Evolutionary conservation across 441 rosid genomes (phyloP).

Genomic region (Syzygium malaccense): DNA sequence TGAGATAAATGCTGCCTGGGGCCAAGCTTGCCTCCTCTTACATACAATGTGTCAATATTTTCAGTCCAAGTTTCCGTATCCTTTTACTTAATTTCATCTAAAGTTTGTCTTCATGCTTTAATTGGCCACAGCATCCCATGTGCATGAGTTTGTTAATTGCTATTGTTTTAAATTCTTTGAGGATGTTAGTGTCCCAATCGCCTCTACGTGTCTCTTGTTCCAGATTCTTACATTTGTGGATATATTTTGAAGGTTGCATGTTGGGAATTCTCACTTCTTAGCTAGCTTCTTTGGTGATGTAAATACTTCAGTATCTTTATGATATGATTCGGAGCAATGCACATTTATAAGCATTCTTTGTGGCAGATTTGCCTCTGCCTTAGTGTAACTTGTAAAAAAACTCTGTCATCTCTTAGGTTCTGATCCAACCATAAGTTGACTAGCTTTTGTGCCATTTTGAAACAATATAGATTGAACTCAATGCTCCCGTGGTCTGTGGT

Average conservation of each 20-base stretch:
- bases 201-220: not conserved
- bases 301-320: not conserved
- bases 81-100: slow-evolving; percentile 18
- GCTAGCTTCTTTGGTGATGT: not conserved
- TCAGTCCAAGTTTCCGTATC: slow-evolving; percentile 92
- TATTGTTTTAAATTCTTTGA: not conserved
- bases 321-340: not conserved
- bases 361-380: not conserved
- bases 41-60: slow-evolving; percentile 95
- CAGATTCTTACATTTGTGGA: not conserved
- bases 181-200: not conserved
- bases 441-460: not conserved
- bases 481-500: not conserved
- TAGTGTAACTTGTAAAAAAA: not conserved
- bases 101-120: not conserved
- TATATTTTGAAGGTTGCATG: not conserved
- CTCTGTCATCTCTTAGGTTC: not conserved
- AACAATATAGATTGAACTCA: not conserved
- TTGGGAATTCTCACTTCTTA: too few species aligned
- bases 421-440: not conserved
- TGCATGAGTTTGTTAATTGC: not conserved
- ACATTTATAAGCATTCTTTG: not conserved
- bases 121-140: not conserved
- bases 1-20: slow-evolving; percentile 99
- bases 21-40: slow-evolving; percentile 98